These are phyloP conservation scores for Lablab purpureus DNA, from an alignment of 306 rosid genomes.

Conservation along the genomic window DNA sequence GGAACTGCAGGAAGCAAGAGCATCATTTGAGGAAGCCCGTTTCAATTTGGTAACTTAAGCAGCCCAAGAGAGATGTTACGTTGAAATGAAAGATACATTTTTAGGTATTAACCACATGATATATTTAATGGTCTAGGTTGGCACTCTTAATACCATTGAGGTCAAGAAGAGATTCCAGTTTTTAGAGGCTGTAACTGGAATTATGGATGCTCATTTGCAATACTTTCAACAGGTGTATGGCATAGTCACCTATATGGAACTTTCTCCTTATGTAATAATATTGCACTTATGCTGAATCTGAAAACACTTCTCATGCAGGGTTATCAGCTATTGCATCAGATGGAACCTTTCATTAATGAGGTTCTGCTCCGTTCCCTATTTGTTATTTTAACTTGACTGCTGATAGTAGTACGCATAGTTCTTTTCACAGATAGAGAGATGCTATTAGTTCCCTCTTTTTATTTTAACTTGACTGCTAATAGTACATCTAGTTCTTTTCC, in stretches of 20 bases:
- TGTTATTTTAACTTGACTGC: slow-evolving; percentile 20
- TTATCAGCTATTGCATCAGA: slow-evolving; percentile 56
- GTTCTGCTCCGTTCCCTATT: slow-evolving; percentile 45
- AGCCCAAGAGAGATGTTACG: slow-evolving; percentile 38
- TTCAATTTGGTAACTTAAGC: slow-evolving; percentile 74
- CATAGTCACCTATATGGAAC: slow-evolving; percentile 33
- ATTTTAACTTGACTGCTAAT: slow-evolving; percentile 29
- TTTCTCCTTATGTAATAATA: slow-evolving; percentile 24
- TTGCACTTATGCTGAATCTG: slow-evolving; percentile 37
- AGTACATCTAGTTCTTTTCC: slow-evolving; percentile 23
- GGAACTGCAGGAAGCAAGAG: slow-evolving; percentile 76
- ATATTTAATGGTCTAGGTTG: slow-evolving; percentile 54
- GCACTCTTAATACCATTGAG: slow-evolving; percentile 71
- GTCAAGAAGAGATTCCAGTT: slow-evolving; percentile 76
- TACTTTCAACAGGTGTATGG: slow-evolving; percentile 78
- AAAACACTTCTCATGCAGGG: slow-evolving; percentile 53
- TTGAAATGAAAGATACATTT: slow-evolving; percentile 38
- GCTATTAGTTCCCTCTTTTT: not conserved
- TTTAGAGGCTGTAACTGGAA: slow-evolving; percentile 73
- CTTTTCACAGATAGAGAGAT: slow-evolving; percentile 24
- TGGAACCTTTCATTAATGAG: slow-evolving; percentile 67
- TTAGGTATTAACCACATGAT: slow-evolving; percentile 41
- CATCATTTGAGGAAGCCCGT: slow-evolving; percentile 82
- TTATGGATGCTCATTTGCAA: slow-evolving; percentile 88
- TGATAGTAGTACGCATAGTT: slow-evolving; percentile 12